A percentile compares a stretch with the other conserved stretches of the same genome.
Conservation (phyloP, 768 basidiomycete genomes). For the Xanthoconium stramineum region DNA sequence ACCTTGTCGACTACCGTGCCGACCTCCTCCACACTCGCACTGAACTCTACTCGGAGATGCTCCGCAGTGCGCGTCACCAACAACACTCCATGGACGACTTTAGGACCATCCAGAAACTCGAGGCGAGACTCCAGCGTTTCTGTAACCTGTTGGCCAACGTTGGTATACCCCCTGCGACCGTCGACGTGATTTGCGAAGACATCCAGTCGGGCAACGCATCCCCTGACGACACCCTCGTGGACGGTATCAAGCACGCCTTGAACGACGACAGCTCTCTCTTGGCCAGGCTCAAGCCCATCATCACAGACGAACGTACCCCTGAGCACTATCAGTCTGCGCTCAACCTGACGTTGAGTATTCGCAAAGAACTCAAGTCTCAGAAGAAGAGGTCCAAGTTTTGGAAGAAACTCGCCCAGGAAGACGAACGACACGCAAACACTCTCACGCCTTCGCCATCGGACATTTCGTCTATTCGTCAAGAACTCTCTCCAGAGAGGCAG, state of each 20-base stretch:
- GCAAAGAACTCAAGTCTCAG: conserved; percentile 41
- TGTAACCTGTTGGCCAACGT: conserved; percentile 24
- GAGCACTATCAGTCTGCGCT: conserved; percentile 47
- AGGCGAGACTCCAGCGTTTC: conserved; percentile 24
- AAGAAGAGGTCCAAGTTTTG: conserved; percentile 46
- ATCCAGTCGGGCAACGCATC: conserved; percentile 29
- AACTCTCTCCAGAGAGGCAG: conserved; percentile 25
- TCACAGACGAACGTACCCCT: conserved; percentile 35
- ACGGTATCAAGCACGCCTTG: conserved; percentile 43
- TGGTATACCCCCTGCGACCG: conserved; percentile 23
- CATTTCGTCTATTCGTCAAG: conserved; percentile 27
- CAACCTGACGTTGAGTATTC: conserved; percentile 41
- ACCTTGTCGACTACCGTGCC: conserved; percentile 25
- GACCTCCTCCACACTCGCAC: conserved; percentile 30
- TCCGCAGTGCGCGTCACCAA: conserved; percentile 24
- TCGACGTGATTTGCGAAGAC: conserved; percentile 21
- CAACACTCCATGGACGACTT: conserved; percentile 23
- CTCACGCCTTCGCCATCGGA: conserved; percentile 32
- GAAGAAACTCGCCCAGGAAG: conserved; percentile 41
- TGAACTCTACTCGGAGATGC: conserved; percentile 30
- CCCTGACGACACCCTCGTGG: conserved; percentile 41
- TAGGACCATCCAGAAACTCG: conserved; percentile 26
- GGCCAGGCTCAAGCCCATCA: conserved; percentile 38
- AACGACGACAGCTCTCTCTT: conserved; percentile 39
- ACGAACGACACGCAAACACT: conserved; percentile 15